Evolutionary conservation across 345 rosid species (phyloP), one percentile per base, ranked within the genome.

Genomic region (Boechera stricta): DNA sequence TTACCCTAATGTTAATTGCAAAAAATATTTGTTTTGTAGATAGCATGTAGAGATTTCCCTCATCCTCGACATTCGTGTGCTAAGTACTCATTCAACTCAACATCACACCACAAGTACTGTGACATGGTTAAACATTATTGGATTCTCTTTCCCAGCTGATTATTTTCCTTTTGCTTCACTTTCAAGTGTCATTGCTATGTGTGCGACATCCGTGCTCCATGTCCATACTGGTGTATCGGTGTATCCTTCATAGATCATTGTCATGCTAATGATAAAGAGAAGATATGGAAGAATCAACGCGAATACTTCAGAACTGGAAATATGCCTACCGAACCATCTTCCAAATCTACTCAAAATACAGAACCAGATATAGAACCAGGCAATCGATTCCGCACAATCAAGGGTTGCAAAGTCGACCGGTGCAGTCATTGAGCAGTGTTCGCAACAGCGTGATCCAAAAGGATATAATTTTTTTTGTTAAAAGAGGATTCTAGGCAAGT

Each of bases 1-100:
- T 59, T 64, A 59, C 48, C 28, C 72, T 56, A 72, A 55, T 39
- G 12, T 41, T 16, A 16, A 16, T 6, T 54, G 16, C n/a, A 32
- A 26, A 10, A n/a, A 32, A 5, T 42, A 1, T 56, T 67, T 66
- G 44, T 32, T 48, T 64, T 84, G 83, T 84, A 94, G 97, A 73
- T 94, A 83, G 97, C 97, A 9, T 94, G 97, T 81, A 82, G 98
- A 81, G 98, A 94, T 79, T 94, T 80, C 42, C 97, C 97, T 73
- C 97, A 94, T 78, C 82, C 96, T 51, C 84, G 98, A 2, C 94
- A 94, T 79, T 85, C 82, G 5, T 94, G 98, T 69, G 90, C 81
- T 68, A 85, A 81, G 61, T 91, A 74, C 75, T 80, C 85, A 11
- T 91, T 94, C 83, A 67, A 75, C 67, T 87, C 88, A 31, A 85